These are phyloP conservation scores for Botryotinia calthae DNA, from an alignment of 2,329 filamentous ascomycete species.

Conservation along the genomic window DNA sequence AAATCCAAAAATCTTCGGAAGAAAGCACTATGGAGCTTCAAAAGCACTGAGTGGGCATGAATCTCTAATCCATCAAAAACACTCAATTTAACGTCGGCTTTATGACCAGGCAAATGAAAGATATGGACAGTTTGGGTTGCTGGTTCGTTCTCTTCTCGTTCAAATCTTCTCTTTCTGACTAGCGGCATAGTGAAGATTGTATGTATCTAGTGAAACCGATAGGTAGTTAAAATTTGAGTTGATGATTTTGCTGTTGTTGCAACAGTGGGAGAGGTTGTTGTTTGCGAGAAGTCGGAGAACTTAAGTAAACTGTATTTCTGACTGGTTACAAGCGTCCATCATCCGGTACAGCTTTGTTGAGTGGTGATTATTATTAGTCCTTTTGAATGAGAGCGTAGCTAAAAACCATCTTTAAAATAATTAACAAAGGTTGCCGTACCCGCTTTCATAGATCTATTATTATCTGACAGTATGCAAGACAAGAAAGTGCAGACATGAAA, in stretches of 20 bases:
- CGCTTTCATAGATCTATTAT: neutral
- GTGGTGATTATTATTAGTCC: neutral
- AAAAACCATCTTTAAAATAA: fast-evolving
- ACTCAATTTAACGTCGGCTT: neutral
- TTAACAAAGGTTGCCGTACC: neutral
- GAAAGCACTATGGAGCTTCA: neutral
- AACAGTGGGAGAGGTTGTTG: neutral
- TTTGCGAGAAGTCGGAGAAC: neutral
- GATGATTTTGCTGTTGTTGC: neutral
- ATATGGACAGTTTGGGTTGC: neutral
- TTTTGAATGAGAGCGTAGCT: neutral
- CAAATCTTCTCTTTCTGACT: neutral
- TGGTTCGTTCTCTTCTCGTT: neutral
- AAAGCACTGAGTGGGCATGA: neutral
- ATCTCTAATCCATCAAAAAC: neutral
- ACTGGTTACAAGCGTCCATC: neutral
- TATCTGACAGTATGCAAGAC: neutral
- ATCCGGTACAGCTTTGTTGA: neutral
- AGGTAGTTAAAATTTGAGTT: too few relatives aligned
- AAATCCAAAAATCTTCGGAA: neutral
- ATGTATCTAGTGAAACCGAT: neutral
- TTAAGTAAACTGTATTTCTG: neutral
- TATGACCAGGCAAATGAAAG: neutral
- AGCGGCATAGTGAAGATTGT: neutral
- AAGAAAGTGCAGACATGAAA: neutral